Evolutionary conservation across 306 rosid species (phyloP), one percentile per base, ranked within the genome.

Genomic region (Rubus parviflorus): DNA sequence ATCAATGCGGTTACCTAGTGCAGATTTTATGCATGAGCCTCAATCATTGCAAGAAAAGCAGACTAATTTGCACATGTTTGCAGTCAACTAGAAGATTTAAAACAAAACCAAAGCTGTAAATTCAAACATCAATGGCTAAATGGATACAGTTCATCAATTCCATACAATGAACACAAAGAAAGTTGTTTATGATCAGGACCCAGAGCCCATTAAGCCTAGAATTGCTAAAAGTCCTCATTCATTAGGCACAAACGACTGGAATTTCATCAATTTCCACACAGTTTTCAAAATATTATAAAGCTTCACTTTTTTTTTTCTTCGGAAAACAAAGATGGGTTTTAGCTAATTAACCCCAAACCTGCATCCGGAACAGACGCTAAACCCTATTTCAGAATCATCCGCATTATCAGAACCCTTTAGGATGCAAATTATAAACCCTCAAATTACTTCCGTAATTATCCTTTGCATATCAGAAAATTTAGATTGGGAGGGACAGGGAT

Each of bases 1-100:
- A 88, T 14, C 61, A 93, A 81, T 1, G 96, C 92, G 10, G 93
- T 76, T 52, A 81, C 86, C 97, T 93, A 81, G 16, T 35, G 22
- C 72, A 71, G 58, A 75, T 57, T 45, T 0, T 20, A 23, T 47
- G 17, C 64, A 68, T 35, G 8, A 51, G 51, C 15, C 40, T 20
- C n/a, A 35, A 30, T 15, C 3, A 1, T 47, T 69, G 13, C 48
- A 6, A 45, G 13, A 13, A 16, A 17, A 12, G 4, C 35, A 5
- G 8, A 45, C 10, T 17, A 13, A 48, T 48, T 49, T 25, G 57
- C 43, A 46, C 53, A 49, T 42, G 22, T 6, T 13, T 20, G 40
- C 54, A 66, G 71, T 10, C 22, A 40, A 65, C 23, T n/a, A 8
- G 7, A 41, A 41, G 5, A 66, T 66, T 40, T 17, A 19, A 2